Base-by-base conservation (phyloP, 352 stramenopile genomes). In the Pilasporangium apinafurcum region DNA sequence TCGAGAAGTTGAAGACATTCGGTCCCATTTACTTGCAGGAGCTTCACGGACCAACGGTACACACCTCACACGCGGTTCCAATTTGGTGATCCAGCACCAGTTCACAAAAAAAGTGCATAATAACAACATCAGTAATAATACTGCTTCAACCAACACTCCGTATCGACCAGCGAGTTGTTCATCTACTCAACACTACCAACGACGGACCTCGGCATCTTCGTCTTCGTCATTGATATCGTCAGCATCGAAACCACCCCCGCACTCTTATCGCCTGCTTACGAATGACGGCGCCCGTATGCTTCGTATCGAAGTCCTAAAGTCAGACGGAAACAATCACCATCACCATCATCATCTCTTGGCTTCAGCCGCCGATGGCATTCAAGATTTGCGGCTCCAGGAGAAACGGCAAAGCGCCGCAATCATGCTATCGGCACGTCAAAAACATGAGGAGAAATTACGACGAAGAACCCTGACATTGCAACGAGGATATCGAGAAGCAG, bases 41-140 rank as follows among this genome's bases (percentile, higher is more conserved):
- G 18, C 27, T 38, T 10, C 20, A 21, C n/a, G n/a, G n/a, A n/a
- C n/a, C n/a, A n/a, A n/a, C n/a, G 36, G 29, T 28, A 24, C 33
- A 26, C 44, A n/a, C 8, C 44, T 52, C 25, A 48, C 29, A 18
- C 48, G 37, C 17, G 29, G 37, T 3, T 79, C 65, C 16, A 81
- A 67, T 32, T 56, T 84, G 25, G 63, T 84, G 9, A 84, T 84
- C 32, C 71, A 84, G 44, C 71, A 84, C 38, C 62, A 78, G 14
- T 46, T 74, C 8, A 44, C 44, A 16, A 65, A 47, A 21, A 31
- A 59, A 5, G 25, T 31, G 2, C 22, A 32, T 29, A 9, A 6
- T 35, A 31, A 20, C 36, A 7, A 41, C 30, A 22, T 33, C 24
- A 16, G 6, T 28, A 29, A 10, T 13, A 29, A 7, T 24, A 4